Percentiles rank a stretch among this genome's conserved stretches.
These are phyloP conservation scores for Tinospora cordifolia DNA, from an alignment of 164 flowering plant genomes.

Conservation along the genomic window DNA sequence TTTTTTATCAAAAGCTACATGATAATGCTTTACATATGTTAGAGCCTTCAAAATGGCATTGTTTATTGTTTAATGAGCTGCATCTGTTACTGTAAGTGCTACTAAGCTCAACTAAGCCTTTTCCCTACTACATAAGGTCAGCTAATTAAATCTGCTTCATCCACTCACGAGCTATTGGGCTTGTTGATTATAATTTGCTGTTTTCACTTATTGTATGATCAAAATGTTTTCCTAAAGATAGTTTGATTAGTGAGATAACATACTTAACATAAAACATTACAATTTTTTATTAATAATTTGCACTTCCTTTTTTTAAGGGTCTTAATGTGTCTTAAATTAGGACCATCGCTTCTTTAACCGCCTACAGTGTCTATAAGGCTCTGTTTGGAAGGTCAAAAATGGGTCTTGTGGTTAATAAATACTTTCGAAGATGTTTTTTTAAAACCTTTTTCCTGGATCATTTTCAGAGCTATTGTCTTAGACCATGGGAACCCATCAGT, in stretches of 20 bases:
- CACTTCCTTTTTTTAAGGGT: background rate
- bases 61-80: too few relatives aligned
- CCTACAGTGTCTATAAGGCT: background rate
- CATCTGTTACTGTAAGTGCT: too few relatives aligned
- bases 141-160: too few relatives aligned
- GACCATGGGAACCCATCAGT: constrained; percentile 74
- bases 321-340: background rate
- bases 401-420: background rate
- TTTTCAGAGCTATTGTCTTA: constrained; percentile 69
- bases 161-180: too few relatives aligned
- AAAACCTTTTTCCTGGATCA: constrained; percentile 12
- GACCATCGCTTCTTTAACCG: background rate
- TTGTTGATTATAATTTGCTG: too few relatives aligned
- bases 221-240: too few relatives aligned
- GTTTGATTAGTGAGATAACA: too few relatives aligned
- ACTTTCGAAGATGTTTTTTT: background rate
- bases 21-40: background rate
- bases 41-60: too few relatives aligned
- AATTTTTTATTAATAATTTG: background rate
- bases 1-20: background rate
- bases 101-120: too few relatives aligned
- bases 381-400: background rate
- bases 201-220: too few relatives aligned
- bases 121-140: too few relatives aligned
- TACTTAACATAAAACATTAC: too few relatives aligned